Conservation (phyloP, 768 basidiomycete species). For the Podaxis carcinomalis region DNA sequence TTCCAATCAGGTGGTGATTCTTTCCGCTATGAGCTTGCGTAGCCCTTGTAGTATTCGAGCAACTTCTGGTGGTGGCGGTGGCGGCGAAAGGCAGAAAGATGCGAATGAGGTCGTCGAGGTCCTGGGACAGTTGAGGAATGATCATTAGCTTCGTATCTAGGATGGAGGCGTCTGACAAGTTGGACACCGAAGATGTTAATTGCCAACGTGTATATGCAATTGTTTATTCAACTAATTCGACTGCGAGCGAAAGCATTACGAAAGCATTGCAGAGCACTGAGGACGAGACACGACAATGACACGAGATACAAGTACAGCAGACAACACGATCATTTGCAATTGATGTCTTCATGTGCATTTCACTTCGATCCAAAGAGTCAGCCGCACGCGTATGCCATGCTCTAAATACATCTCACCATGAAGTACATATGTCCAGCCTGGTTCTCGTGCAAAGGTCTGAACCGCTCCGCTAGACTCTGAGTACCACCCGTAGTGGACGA, state of each 20-base stretch:
- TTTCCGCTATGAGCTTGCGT: conserved; percentile 20
- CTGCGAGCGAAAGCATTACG: neutral
- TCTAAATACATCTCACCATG: conserved; percentile 29
- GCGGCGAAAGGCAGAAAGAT: conserved; percentile 21
- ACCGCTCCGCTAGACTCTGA: conserved; percentile 43
- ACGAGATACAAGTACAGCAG: neutral
- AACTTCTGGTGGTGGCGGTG: conserved; percentile 7
- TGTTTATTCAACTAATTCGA: neutral
- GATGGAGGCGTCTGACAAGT: neutral
- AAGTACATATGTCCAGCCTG: conserved; percentile 59
- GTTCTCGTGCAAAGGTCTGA: conserved; percentile 51
- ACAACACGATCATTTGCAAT: neutral
- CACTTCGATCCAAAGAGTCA: neutral
- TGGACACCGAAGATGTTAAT: neutral
- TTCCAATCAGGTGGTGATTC: conserved; percentile 31
- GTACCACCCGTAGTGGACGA: conserved; percentile 44
- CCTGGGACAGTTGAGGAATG: conserved; percentile 39
- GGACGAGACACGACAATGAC: neutral
- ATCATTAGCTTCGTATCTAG: neutral
- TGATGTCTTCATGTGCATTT: neutral
- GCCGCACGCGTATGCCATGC: neutral
- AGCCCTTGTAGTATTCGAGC: conserved; percentile 14
- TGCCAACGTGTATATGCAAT: neutral
- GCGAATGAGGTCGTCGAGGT: conserved; percentile 49
- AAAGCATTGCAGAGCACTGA: neutral